Percentiles rank a stretch among this genome's conserved stretches.
Evolutionary conservation across 345 rosid genomes (phyloP).

Genomic region (Geranium brycei): DNA sequence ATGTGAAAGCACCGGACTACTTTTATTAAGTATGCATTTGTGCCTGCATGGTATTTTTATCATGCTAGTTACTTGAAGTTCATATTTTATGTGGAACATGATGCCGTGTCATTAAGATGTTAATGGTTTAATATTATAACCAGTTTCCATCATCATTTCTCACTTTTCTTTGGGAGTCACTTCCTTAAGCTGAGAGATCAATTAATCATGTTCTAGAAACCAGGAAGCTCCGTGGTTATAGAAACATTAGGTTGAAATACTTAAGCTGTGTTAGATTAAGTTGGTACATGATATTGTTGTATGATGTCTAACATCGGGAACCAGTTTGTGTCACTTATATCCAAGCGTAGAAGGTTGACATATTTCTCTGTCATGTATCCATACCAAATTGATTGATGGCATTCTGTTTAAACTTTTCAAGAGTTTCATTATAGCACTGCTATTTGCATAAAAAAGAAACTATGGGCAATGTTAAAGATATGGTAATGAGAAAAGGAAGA

Average conservation of each 20-base stretch:
- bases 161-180: background rate
- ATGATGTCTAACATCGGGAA: background rate
- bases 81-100: too few relatives aligned
- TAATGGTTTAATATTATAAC: background rate
- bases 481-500: background rate
- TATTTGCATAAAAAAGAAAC: background rate
- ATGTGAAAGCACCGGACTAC: too few relatives aligned
- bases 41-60: background rate
- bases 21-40: background rate
- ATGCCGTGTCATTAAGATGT: too few relatives aligned
- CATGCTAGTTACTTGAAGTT: background rate
- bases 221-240: background rate
- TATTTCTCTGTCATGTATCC: background rate
- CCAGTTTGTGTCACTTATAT: background rate
- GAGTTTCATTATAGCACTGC: background rate
- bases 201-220: background rate
- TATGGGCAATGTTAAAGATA: too few relatives aligned
- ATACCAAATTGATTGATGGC: background rate
- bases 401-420: background rate
- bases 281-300: background rate
- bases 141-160: background rate
- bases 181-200: background rate
- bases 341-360: background rate
- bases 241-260: background rate
- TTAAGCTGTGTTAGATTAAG: background rate